A percentile compares a stretch with the other conserved stretches of the same genome.
Evolutionary conservation across 192 early-diverging fungal species (phyloP).

Genomic region (Umbelopsis sp.): DNA sequence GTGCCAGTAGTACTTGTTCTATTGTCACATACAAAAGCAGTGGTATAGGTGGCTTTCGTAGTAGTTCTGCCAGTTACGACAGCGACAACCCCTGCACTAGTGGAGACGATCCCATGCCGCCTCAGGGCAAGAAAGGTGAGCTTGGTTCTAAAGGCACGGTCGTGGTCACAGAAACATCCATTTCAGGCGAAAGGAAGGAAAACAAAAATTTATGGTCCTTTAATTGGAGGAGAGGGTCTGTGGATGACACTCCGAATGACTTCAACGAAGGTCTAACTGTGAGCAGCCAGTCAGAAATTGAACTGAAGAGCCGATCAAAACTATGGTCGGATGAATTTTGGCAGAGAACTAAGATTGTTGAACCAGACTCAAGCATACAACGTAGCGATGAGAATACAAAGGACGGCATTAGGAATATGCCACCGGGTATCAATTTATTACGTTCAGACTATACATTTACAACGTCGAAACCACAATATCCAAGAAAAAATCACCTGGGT

Average conservation of each 20-base stretch:
- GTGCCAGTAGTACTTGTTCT: slow-evolving; percentile 10
- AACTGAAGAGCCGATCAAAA: background rate
- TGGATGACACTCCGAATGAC: background rate
- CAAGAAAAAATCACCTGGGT: too few species aligned
- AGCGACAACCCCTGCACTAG: slow-evolving; percentile 13
- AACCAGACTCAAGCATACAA: background rate
- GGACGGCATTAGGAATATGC: background rate
- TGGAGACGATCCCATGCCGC: background rate
- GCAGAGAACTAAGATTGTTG: background rate
- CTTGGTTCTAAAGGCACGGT: background rate
- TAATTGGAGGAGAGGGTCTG: background rate
- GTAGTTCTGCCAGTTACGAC: slow-evolving; percentile 9
- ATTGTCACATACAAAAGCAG: background rate
- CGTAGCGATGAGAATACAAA: background rate
- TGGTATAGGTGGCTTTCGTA: background rate
- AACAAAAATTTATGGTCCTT: slow-evolving; percentile 1
- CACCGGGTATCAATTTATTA: slow-evolving; percentile 13
- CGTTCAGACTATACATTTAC: background rate
- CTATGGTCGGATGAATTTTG: slow-evolving; percentile 3
- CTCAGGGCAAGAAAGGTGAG: background rate
- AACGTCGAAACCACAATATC: background rate
- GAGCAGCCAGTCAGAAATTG: background rate
- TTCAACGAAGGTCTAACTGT: too few species aligned
- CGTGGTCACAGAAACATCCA: background rate
- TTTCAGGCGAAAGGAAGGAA: background rate